phyloP scores from a whole-genome alignment of 1,284 basidiomycete species.

The Mycena citricolor region DNA sequence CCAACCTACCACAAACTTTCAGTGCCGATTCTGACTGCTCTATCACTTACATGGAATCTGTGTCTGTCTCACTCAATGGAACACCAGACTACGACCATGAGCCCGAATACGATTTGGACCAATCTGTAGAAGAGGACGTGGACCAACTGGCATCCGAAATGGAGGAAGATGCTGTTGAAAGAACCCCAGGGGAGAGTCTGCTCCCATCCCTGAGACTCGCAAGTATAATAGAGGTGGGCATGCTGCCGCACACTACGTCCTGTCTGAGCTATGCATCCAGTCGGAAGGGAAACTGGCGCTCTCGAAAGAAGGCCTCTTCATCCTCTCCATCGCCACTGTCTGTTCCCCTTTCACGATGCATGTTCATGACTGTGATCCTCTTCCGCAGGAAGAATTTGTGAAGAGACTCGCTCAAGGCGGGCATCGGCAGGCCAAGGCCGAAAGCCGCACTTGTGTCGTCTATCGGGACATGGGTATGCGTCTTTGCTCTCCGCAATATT shows the following conservation, averaged over 20 bases:
- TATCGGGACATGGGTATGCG: conserved; percentile 70
- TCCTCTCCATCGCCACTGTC: conserved; percentile 72
- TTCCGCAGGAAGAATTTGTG: conserved; percentile 71
- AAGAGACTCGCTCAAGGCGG: conserved; percentile 63
- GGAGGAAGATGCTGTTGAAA: conserved; percentile 47
- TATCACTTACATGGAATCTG: conserved; percentile 9
- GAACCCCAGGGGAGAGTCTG: conserved; percentile 60
- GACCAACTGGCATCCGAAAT: conserved; percentile 70
- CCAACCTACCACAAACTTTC: background rate
- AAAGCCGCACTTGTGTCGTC: conserved; percentile 52
- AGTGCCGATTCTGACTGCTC: background rate
- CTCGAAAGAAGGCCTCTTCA: conserved; percentile 72
- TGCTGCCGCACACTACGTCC: no score
- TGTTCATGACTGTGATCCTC: conserved; percentile 13
- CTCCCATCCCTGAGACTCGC: conserved; percentile 62
- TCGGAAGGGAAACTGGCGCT: conserved; percentile 51
- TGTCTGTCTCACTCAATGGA: conserved; percentile 1
- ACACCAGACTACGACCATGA: conserved; percentile 7
- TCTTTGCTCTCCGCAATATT: conserved; percentile 2
- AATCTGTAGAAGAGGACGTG: conserved; percentile 46
- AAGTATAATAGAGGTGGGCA: conserved; percentile 71
- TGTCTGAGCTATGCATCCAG: conserved; percentile 12
- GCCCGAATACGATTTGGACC: background rate
- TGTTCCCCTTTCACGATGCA: conserved; percentile 27
- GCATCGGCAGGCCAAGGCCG: conserved; percentile 51